These are phyloP conservation scores for Fusarium solani-melongenae DNA, from an alignment of 2,329 filamentous ascomycete genomes.

Conservation along the genomic window DNA sequence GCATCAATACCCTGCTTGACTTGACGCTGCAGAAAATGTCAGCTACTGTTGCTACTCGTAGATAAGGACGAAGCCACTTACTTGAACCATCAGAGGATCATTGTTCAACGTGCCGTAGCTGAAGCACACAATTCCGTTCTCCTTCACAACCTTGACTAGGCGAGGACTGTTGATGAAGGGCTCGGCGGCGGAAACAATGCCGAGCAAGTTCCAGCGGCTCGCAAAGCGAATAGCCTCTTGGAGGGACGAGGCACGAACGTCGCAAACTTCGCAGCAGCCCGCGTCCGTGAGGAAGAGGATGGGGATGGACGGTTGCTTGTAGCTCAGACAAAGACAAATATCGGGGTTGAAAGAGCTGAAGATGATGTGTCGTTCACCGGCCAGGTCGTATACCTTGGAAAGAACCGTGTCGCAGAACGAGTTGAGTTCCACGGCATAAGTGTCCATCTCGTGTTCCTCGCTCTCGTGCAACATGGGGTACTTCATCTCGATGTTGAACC, in stretches of 20 bases:
- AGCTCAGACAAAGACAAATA: conserved; percentile 91
- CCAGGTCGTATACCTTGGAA: conserved; percentile 87
- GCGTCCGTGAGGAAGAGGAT: conserved; percentile 95
- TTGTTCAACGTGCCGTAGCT: conserved; percentile 95
- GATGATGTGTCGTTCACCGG: conserved; percentile 87
- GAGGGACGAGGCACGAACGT: conserved; percentile 88
- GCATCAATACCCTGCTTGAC: conserved; percentile 96
- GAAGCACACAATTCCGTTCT: conserved; percentile 92
- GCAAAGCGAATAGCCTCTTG: conserved; percentile 97
- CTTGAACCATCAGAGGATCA: conserved; percentile 84
- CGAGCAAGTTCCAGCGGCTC: conserved; percentile 91
- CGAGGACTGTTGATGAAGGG: conserved; percentile 90
- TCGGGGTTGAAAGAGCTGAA: conserved; percentile 99
- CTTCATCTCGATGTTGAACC: conserved; percentile 99
- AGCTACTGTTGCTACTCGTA: conserved; percentile 1
- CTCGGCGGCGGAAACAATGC: conserved; percentile 89
- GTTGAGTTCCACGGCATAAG: conserved; percentile 94
- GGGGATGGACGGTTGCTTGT: conserved; percentile 97
- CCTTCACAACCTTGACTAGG: conserved; percentile 92
- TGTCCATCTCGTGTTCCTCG: conserved; percentile 96
- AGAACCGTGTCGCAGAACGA: conserved; percentile 96
- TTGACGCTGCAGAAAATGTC: conserved; percentile 70
- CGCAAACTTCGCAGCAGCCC: conserved; percentile 82
- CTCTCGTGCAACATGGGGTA: conserved; percentile 98
- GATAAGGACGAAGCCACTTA: conserved; percentile 55